These are phyloP conservation scores for Hawksworthiomyces lignivorus DNA, from an alignment of 2,329 filamentous ascomycete species.

Conservation along the genomic window DNA sequence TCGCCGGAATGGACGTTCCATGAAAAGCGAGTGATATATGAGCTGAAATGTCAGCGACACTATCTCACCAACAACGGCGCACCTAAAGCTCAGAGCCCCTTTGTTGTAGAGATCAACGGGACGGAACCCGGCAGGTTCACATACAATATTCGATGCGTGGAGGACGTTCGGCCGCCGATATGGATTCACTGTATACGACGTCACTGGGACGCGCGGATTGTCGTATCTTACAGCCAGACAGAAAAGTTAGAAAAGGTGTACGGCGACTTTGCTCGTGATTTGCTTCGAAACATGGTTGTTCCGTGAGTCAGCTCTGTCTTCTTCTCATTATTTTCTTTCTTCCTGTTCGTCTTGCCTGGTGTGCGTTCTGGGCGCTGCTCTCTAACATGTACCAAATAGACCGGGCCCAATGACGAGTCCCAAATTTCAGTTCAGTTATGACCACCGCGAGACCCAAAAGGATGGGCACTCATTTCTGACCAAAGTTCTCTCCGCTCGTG, in stretches of 20 bases:
- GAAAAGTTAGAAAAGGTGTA: conserved; percentile 15
- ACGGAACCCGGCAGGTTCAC: conserved; percentile 11
- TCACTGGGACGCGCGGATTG: conserved; percentile 24
- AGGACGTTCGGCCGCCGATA: conserved; percentile 14
- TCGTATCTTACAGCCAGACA: conserved; percentile 15
- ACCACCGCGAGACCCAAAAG: conserved; percentile 2
- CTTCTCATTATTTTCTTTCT: background rate
- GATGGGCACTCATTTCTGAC: conserved; percentile 5
- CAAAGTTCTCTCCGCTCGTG: conserved; percentile 10
- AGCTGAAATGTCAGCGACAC: conserved; percentile 17
- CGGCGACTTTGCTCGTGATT: conserved; percentile 18
- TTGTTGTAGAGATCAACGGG: conserved; percentile 19
- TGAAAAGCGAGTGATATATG: conserved; percentile 17
- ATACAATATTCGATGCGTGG: conserved; percentile 17
- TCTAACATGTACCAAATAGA: background rate
- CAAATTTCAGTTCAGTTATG: conserved; percentile 12
- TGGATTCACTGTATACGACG: conserved; percentile 24
- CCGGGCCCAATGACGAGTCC: conserved; percentile 3
- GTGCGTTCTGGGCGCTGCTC: too few species aligned
- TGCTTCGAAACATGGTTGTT: conserved; percentile 20
- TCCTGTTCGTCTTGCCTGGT: background rate
- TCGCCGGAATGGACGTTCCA: conserved; percentile 7
- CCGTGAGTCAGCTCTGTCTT: conserved; percentile 10
- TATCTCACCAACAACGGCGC: background rate
- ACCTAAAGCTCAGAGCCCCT: conserved; percentile 1